Conservation (phyloP, 164 flowering plant species). For the Nelumbo lutea region DNA sequence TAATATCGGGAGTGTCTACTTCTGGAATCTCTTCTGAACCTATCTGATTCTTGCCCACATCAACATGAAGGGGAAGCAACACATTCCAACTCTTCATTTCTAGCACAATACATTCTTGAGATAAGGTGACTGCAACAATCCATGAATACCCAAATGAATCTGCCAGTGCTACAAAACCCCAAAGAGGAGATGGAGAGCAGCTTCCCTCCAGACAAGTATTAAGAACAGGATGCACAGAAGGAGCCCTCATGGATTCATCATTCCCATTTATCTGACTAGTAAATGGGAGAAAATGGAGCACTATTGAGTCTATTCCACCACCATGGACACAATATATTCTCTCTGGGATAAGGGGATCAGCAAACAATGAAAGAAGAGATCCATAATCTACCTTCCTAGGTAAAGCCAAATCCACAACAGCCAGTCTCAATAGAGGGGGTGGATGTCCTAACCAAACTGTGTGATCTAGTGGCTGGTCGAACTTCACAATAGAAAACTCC, state of each 20-base stretch:
- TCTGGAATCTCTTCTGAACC: conserved; percentile 28
- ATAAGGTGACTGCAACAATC: conserved; percentile 62
- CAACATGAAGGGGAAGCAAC: conserved; percentile 43
- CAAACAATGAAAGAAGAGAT: conserved; percentile 39
- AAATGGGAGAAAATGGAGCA: conserved; percentile 90
- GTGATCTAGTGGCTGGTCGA: conserved; percentile 43
- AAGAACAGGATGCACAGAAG: conserved; percentile 76
- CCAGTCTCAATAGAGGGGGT: conserved; percentile 80
- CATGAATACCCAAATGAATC: conserved; percentile 91
- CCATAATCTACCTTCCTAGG: conserved; percentile 34
- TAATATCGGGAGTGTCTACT: conserved; percentile 42
- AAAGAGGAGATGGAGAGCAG: conserved; percentile 39
- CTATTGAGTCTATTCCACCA: conserved; percentile 81
- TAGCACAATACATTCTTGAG: conserved; percentile 64
- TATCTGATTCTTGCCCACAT: conserved; percentile 24
- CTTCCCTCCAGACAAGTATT: conserved; percentile 52
- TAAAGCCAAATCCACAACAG: conserved; percentile 83
- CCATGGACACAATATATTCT: conserved; percentile 70
- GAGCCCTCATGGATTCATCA: conserved; percentile 48
- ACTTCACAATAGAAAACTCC: conserved; percentile 31
- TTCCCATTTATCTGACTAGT: conserved; percentile 64
- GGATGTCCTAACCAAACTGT: conserved; percentile 77
- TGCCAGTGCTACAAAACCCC: conserved; percentile 64
- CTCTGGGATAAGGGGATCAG: conserved; percentile 74
- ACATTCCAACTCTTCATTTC: conserved; percentile 71